Percentiles rank a stretch among this genome's conserved stretches.
Evolutionary conservation across 306 rosid species (phyloP).

Genomic region (Urtica urens): DNA sequence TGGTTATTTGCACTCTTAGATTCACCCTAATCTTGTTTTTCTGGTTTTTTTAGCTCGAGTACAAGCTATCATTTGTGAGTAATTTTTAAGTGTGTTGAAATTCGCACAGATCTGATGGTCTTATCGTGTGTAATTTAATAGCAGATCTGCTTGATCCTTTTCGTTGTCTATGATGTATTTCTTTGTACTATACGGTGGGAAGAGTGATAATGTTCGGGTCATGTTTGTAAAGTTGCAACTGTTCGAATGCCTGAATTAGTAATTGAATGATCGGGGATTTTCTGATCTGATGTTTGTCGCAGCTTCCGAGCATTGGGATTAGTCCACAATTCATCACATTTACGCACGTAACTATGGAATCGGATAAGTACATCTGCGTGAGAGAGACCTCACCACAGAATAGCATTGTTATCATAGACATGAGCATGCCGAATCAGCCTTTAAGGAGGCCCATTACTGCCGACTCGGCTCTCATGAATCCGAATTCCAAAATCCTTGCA

Average conservation of each 20-base stretch:
- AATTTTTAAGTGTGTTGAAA: constrained; percentile 1
- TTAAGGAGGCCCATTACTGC: constrained; percentile 96
- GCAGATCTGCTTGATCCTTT: constrained; percentile 25
- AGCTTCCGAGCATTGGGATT: constrained; percentile 90
- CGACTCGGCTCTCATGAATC: constrained; percentile 96
- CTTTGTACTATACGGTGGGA: not conserved
- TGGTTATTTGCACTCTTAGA: constrained; percentile 13
- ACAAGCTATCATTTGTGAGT: constrained; percentile 9
- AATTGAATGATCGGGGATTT: constrained; percentile 17
- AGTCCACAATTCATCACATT: constrained; percentile 84
- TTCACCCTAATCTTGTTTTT: not conserved
- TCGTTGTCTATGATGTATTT: constrained; percentile 6
- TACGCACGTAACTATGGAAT: constrained; percentile 96
- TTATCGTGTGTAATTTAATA: constrained; percentile 3
- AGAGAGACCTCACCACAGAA: constrained; percentile 89
- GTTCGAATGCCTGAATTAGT: not conserved
- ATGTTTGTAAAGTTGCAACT: not conserved
- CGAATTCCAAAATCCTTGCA: constrained; percentile 86
- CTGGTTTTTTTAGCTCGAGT: constrained; percentile 12
- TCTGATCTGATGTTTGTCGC: constrained; percentile 46
- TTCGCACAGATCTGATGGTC: constrained; percentile 35
- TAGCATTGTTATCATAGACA: constrained; percentile 83
- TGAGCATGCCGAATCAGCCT: constrained; percentile 89
- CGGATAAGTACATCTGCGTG: constrained; percentile 89
- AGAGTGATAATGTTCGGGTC: too few relatives aligned